Conservation (phyloP, 805 yeast species). For the Metschnikowia amazonensis region DNA sequence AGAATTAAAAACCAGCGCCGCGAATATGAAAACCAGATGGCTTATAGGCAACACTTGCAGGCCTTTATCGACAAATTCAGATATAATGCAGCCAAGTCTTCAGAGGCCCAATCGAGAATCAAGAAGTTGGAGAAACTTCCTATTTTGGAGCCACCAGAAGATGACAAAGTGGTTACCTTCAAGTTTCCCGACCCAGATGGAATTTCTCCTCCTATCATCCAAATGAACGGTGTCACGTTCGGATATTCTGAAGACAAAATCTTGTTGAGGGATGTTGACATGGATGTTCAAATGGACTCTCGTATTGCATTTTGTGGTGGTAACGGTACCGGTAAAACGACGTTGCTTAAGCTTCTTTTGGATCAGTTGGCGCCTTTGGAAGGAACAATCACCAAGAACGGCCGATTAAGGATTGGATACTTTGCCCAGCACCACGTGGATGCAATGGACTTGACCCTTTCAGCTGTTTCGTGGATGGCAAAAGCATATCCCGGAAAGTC, state of each 20-base stretch:
- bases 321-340: conserved; percentile 98
- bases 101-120: conserved; percentile 97
- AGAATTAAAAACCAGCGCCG: conserved; percentile 88
- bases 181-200: conserved; percentile 94
- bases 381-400: conserved; percentile 79
- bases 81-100: conserved; percentile 95
- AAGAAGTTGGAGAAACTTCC: conserved; percentile 96
- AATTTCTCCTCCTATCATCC: conserved; percentile 89
- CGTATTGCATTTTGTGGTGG: conserved; percentile 98
- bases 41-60: conserved; percentile 88
- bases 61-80: conserved; percentile 92
- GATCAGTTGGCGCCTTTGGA: conserved; percentile 67
- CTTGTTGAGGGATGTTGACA: conserved; percentile 70
- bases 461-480: conserved; percentile 95
- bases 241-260: conserved; percentile 70
- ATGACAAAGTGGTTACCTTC: conserved; percentile 79
- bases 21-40: conserved; percentile 98
- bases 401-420: conserved; percentile 88
- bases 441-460: conserved; percentile 81
- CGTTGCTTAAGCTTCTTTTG: conserved; percentile 81
- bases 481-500: conserved; percentile 84
- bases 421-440: conserved; percentile 99
- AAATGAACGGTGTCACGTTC: conserved; percentile 79
- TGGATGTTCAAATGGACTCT: conserved; percentile 90
- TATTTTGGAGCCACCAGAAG: conserved; percentile 88